phyloP scores from a whole-genome alignment of 2,329 filamentous ascomycete species.

The Phyllosticta citribraziliensis region DNA sequence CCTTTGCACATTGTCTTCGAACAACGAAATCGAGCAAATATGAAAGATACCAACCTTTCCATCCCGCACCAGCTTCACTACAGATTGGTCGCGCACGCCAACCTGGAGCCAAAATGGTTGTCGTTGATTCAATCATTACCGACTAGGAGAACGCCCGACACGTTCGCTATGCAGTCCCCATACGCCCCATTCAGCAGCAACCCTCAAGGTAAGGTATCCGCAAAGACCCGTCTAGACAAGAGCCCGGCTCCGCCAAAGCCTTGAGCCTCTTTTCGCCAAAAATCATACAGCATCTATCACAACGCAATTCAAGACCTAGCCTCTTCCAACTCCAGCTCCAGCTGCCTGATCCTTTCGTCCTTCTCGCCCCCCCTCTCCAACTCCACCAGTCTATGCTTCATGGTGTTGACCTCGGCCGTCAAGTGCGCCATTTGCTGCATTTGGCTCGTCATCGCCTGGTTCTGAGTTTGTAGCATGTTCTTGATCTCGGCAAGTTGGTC shows the following conservation, averaged over 20 bases:
- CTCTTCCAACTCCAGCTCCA: conserved; percentile 33
- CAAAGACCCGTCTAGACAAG: background rate
- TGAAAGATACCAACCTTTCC: background rate
- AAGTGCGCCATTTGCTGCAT: conserved; percentile 63
- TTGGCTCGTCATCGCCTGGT: conserved; percentile 66
- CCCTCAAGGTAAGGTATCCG: background rate
- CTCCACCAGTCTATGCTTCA: conserved; percentile 66
- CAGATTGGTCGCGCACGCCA: background rate
- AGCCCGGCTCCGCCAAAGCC: background rate
- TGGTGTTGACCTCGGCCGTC: conserved; percentile 55
- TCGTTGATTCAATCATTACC: background rate
- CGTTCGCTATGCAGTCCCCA: background rate
- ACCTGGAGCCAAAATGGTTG: background rate
- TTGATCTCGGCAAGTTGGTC: conserved; percentile 68
- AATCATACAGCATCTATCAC: background rate
- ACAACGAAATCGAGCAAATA: background rate
- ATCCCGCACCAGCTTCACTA: background rate
- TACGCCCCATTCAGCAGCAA: background rate
- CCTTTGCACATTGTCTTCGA: no score
- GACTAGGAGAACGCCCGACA: background rate
- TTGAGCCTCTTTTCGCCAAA: background rate
- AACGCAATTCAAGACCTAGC: conserved; percentile 8
- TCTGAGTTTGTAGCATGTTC: conserved; percentile 65
- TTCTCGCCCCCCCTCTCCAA: conserved; percentile 25
- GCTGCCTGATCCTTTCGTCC: conserved; percentile 30